phyloP scores from a whole-genome alignment of 495 filamentous ascomycete genomes.

The Schizothecium vesticola region DNA sequence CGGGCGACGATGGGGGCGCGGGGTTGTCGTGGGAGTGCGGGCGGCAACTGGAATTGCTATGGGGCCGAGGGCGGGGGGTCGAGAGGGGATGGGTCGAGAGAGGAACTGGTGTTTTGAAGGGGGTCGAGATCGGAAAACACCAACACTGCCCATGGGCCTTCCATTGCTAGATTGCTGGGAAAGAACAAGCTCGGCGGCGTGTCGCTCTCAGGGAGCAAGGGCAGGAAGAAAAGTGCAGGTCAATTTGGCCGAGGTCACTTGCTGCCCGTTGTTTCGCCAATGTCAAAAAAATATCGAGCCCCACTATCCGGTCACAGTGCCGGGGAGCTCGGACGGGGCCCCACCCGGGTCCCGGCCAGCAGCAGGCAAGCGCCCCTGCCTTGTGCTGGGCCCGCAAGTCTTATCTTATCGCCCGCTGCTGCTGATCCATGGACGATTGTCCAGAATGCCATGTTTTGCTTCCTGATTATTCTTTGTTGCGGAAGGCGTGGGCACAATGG shows the following conservation, averaged over 20 bases:
- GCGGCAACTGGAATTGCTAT: background rate
- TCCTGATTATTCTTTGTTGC: background rate
- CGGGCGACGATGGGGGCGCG: background rate
- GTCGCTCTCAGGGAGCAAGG: slow-evolving; percentile 2
- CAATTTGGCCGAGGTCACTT: background rate
- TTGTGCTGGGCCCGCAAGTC: background rate
- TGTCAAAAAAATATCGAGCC: slow-evolving; percentile 1
- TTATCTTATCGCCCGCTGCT: background rate
- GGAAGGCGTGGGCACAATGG: background rate
- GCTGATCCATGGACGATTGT: background rate
- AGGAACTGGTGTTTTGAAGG: background rate
- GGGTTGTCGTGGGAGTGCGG: background rate
- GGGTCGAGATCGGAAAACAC: slow-evolving; percentile 12
- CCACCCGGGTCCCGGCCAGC: background rate
- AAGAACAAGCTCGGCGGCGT: slow-evolving; percentile 21
- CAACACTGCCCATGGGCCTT: slow-evolving; percentile 10
- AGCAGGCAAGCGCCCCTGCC: background rate
- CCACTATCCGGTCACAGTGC: background rate
- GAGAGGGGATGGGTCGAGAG: background rate
- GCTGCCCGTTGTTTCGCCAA: background rate
- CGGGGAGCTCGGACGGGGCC: background rate
- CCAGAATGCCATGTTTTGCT: background rate
- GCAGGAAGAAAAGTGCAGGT: slow-evolving; percentile 10
- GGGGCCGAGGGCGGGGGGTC: background rate
- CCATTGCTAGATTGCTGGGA: slow-evolving; percentile 10